Percentiles rank a stretch among this genome's conserved stretches.
Evolutionary conservation across 495 filamentous ascomycete genomes (phyloP).

Genomic region (Pyrenopolyporus hunteri): DNA sequence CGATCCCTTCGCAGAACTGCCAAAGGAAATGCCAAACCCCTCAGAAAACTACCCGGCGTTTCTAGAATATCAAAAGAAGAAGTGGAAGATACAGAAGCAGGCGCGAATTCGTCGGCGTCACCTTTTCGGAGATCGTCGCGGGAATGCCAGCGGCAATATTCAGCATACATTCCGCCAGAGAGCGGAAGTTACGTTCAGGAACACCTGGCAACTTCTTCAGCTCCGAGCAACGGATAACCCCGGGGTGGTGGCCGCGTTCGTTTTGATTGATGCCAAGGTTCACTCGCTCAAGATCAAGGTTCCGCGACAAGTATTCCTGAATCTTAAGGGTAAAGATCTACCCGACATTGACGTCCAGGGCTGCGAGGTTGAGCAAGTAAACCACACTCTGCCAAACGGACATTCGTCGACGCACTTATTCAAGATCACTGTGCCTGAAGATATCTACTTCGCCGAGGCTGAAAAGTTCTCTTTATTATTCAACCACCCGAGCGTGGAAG

Average conservation of each 20-base stretch:
- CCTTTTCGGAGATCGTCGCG: slow-evolving; percentile 84
- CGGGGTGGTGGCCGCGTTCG: slow-evolving; percentile 85
- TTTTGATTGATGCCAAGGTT: slow-evolving; percentile 91
- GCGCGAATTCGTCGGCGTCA: slow-evolving; percentile 86
- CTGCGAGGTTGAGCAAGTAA: slow-evolving; percentile 88
- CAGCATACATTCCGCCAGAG: slow-evolving; percentile 89
- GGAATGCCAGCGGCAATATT: slow-evolving; percentile 72
- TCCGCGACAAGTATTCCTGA: slow-evolving; percentile 86
- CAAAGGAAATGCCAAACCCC: slow-evolving; percentile 83
- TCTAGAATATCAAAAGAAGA: slow-evolving; percentile 94
- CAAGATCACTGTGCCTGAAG: slow-evolving; percentile 88
- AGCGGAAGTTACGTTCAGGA: slow-evolving; percentile 84
- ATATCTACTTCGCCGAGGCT: slow-evolving; percentile 80
- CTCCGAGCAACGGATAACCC: slow-evolving; percentile 78
- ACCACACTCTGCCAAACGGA: slow-evolving; percentile 90
- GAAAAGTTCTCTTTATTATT: slow-evolving; percentile 82
- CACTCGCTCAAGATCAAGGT: slow-evolving; percentile 89
- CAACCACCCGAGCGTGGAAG: slow-evolving; percentile 92
- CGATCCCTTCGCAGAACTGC: slow-evolving; percentile 85
- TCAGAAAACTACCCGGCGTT: slow-evolving; percentile 88
- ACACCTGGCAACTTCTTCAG: slow-evolving; percentile 94
- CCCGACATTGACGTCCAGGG: slow-evolving; percentile 89
- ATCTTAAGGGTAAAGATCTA: slow-evolving; percentile 82
- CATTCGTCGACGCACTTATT: slow-evolving; percentile 93
- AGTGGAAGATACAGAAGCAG: slow-evolving; percentile 98